These are phyloP conservation scores for Kalanchoe fedtschenkoi DNA, from an alignment of 164 flowering plant species.

Conservation along the genomic window DNA sequence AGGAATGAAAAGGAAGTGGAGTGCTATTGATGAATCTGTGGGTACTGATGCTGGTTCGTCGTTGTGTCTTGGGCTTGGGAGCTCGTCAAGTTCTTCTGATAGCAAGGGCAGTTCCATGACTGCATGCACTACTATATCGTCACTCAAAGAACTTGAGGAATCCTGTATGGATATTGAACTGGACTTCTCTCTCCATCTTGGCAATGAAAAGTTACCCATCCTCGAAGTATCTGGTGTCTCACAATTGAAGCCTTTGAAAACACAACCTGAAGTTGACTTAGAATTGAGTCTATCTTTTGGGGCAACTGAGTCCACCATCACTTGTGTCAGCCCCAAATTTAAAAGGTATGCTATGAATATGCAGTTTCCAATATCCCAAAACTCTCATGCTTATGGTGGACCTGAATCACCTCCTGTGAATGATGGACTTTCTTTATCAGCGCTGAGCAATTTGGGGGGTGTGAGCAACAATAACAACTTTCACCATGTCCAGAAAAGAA, in stretches of 20 bases:
- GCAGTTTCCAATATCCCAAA: conserved; percentile 11
- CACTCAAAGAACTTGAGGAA: conserved; percentile 13
- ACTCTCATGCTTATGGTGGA: conserved; percentile 30
- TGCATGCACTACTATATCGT: conserved; percentile 4
- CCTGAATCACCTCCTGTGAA: conserved; percentile 30
- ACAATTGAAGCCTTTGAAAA: conserved; percentile 15
- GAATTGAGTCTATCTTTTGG: background rate
- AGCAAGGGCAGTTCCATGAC: conserved; percentile 7
- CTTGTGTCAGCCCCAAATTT: conserved; percentile 27
- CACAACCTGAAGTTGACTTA: conserved; percentile 16
- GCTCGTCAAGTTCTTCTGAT: background rate
- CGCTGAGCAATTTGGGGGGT: conserved; percentile 13
- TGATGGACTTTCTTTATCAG: conserved; percentile 17
- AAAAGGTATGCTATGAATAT: conserved; percentile 13
- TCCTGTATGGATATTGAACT: conserved; percentile 3
- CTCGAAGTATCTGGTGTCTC: conserved; percentile 24
- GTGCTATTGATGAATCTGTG: conserved; percentile 11
- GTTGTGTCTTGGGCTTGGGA: background rate
- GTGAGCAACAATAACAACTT: conserved; percentile 13
- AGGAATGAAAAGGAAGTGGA: conserved; percentile 75
- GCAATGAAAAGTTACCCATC: conserved; percentile 43
- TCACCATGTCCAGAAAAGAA: conserved; percentile 17
- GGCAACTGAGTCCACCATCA: conserved; percentile 33
- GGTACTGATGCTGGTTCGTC: background rate
- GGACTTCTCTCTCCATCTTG: conserved; percentile 10